Evolutionary conservation across 2,329 filamentous ascomycete species (phyloP), one percentile per base, ranked within the genome.

Genomic region (Microdochium paspali): DNA sequence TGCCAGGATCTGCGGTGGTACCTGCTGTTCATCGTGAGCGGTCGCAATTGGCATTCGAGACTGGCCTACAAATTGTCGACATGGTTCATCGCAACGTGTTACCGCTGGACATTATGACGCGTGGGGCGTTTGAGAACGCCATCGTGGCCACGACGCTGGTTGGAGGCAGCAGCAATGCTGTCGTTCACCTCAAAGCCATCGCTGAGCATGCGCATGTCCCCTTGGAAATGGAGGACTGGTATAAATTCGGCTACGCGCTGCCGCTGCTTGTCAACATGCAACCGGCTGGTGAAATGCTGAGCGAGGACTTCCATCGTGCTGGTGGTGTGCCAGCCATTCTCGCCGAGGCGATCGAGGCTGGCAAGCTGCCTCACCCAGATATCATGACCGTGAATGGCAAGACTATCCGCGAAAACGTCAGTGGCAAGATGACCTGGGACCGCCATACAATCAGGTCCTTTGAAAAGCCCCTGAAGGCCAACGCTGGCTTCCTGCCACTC

Each of bases 131-230:
- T 48, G 74, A 79, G 59, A 79, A 79, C 50, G 74, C 72, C 6
- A 74, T 79, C 24, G 70, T 72, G 5, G 68, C 67, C 39, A 77
- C 76, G 50, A 74, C 72, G 2, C 74, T 75, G 20, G 76, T 79
- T 46, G 76, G 76, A 24, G 76, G 76, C 13, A 76, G 71, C 51
- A 77, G 75, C 3, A 79, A 79, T 51, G 74, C 75, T 0, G 74
- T 74, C 0, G 77, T 79, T 44, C 76, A 79, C 55, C 60, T 79
- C 44, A 73, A 70, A 32, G 76, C 75, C 10, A 68, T 79, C 21
- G 75, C 76, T 2, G 73, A 71, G 50, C 75, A 79, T 46, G 68
- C 76, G 10, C 74, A 73, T 1, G 69, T 79, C 1, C 58, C 66
- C 1, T 58, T 79, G 0, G 64, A 69, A 12, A 57, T 77, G 26